Evolutionary conservation across 108 stramenopile genomes (phyloP).

Genomic region (Cyclotella choctawhatcheeana): DNA sequence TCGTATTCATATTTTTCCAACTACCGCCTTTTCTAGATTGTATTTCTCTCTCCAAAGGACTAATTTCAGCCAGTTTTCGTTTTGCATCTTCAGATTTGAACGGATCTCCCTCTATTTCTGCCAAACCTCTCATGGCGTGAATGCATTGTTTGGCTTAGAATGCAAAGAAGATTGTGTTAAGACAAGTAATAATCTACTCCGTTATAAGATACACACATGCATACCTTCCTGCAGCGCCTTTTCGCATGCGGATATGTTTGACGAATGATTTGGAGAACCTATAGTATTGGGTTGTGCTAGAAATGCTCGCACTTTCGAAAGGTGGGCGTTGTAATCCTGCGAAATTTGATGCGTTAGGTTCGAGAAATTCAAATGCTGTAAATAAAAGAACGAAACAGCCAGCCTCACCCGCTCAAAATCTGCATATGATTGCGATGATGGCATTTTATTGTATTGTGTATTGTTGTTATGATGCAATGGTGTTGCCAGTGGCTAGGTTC

Average conservation of each 20-base stretch:
- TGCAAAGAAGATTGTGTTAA: too few species aligned
- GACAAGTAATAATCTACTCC: too few species aligned
- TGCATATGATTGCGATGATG: constrained; percentile 56
- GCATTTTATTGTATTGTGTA: constrained; percentile 1
- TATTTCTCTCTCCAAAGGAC: constrained; percentile 70
- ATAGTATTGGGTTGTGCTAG: constrained; percentile 52
- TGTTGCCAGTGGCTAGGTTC: too few species aligned
- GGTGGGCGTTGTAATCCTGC: constrained; percentile 72
- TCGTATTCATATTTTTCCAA: constrained; percentile 7
- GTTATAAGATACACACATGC: too few species aligned
- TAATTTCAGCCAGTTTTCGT: constrained; percentile 64
- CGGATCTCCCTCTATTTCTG: constrained; percentile 75
- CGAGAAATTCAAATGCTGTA: not conserved
- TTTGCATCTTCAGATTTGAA: constrained; percentile 67
- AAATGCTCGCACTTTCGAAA: constrained; percentile 71
- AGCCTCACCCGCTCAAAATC: constrained; percentile 73
- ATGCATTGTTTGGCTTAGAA: constrained; percentile 71
- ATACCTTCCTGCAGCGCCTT: constrained; percentile 54
- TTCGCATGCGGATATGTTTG: constrained; percentile 47
- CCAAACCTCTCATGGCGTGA: constrained; percentile 78
- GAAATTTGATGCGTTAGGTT: not conserved
- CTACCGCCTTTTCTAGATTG: constrained; percentile 35
- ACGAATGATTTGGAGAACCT: not conserved
- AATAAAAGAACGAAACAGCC: not conserved
- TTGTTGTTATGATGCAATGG: not conserved